Evolutionary conservation across 495 filamentous ascomycete species (phyloP).

Genomic region (Daldinia loculata): DNA sequence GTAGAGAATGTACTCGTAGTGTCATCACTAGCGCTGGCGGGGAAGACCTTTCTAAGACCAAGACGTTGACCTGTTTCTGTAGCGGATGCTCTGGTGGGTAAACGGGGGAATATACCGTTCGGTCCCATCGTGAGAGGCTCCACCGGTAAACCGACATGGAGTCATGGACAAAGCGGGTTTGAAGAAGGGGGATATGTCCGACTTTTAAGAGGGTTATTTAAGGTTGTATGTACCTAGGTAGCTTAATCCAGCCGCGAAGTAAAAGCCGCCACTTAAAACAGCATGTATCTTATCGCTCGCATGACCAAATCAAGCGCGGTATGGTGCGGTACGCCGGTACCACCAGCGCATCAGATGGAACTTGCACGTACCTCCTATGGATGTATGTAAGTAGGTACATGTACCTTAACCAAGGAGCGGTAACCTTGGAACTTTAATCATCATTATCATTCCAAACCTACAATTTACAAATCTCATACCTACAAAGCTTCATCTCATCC

Average conservation of each 20-base stretch:
- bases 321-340: too few species aligned
- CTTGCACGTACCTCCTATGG: too few species aligned
- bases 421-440: not conserved
- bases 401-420: not conserved
- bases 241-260: too few species aligned
- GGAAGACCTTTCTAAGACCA: constrained; percentile 9
- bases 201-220: too few species aligned
- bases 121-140: constrained; percentile 4
- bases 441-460: too few species aligned
- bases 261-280: too few species aligned
- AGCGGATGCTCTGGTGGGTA: too few species aligned
- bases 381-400: not conserved
- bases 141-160: not conserved
- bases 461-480: not conserved
- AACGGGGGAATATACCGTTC: not conserved
- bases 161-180: not conserved
- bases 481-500: not conserved
- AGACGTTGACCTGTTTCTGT: not conserved
- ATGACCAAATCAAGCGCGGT: constrained; percentile 19
- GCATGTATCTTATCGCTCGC: not conserved
- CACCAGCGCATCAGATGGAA: too few species aligned
- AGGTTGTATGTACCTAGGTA: too few species aligned
- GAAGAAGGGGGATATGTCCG: too few species aligned
- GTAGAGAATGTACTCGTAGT: not conserved
- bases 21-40: not conserved